Evolutionary conservation across 2,329 filamentous ascomycete genomes (phyloP), one percentile per base, ranked within the genome.

Genomic region (Fusarium fracticaudum): DNA sequence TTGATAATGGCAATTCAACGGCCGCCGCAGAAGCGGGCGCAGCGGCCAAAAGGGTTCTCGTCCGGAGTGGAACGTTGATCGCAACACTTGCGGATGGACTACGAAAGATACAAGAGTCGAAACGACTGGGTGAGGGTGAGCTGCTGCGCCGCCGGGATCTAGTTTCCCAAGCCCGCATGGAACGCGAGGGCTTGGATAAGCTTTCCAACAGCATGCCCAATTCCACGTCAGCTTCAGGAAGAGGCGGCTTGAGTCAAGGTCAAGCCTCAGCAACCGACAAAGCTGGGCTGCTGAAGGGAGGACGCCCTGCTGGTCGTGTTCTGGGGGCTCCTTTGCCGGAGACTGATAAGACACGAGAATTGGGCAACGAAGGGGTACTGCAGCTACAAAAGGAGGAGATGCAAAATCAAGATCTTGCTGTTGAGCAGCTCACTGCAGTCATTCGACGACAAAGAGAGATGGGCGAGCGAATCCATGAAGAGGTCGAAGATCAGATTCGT

Each of bases 391-490:
- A 90, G 76, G 88, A 93, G 78, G 89, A 94, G 81, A 94, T 96
- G 86, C 79, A 87, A 60, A 90, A 93, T 73, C 94, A 97, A 79
- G 94, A 96, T 74, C 81, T 91, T 76, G 91, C 93, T 76, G 88
- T 96, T 6, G 88, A 92, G 24, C 86, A 90, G 75, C 83, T 96
- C 63, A 87, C 89, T 4, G 90, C 89, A 73, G 91, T 94, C 54
- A 91, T 96, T 53, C 85, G 91, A 54, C 85, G 92, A 67, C 92
- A 96, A 84, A 91, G 89, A 79, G 91, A 95, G 82, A 93, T 96
- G 89, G 93, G 93, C 1, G 85, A 94, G 53, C 88, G 91, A 64
- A 95, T 96, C 78, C 89, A 93, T 72, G 88, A 91, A 57, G 94
- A 96, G 84, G 87, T 95, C 64, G 88, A 91, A 60, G 83, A 89